These are phyloP conservation scores for Coemansia sp. DNA, from an alignment of 192 early-diverging fungal species.

Conservation along the genomic window DNA sequence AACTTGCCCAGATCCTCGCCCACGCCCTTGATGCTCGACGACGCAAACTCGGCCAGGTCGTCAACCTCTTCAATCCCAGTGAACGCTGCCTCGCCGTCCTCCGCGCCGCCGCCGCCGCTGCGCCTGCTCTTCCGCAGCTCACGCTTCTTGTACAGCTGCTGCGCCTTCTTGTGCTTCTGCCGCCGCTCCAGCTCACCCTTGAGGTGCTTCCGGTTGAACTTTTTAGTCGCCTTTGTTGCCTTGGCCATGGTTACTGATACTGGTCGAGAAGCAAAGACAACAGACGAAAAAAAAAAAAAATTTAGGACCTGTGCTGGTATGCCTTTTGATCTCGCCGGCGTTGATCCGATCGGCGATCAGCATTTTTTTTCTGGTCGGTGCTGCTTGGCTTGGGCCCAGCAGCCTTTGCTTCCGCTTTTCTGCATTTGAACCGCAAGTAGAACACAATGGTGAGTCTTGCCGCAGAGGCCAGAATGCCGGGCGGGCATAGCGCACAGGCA, in stretches of 20 bases:
- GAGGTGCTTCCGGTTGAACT: constrained; percentile 73
- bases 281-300: neutral
- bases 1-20: constrained; percentile 34
- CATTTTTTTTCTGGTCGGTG: constrained; percentile 4
- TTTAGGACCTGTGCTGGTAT: too few relatives aligned
- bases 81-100: constrained; percentile 13
- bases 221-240: constrained; percentile 63
- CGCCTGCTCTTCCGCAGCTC: constrained; percentile 53
- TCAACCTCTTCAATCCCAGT: constrained; percentile 47
- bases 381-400: neutral
- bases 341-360: neutral
- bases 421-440: neutral
- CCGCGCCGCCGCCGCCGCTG: constrained; percentile 4
- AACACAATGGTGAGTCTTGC: neutral
- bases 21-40: constrained; percentile 24
- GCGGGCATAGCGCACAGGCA: too few relatives aligned
- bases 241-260: constrained; percentile 27
- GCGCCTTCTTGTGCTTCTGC: constrained; percentile 53
- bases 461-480: neutral
- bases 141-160: constrained; percentile 54
- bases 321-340: too few relatives aligned
- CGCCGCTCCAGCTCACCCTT: constrained; percentile 60
- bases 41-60: constrained; percentile 41
- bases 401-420: neutral
- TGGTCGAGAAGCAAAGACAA: neutral